Evolutionary conservation across 768 basidiomycete genomes (phyloP), one percentile per base, ranked within the genome.

Genomic region (Daedaleopsis sinensis): DNA sequence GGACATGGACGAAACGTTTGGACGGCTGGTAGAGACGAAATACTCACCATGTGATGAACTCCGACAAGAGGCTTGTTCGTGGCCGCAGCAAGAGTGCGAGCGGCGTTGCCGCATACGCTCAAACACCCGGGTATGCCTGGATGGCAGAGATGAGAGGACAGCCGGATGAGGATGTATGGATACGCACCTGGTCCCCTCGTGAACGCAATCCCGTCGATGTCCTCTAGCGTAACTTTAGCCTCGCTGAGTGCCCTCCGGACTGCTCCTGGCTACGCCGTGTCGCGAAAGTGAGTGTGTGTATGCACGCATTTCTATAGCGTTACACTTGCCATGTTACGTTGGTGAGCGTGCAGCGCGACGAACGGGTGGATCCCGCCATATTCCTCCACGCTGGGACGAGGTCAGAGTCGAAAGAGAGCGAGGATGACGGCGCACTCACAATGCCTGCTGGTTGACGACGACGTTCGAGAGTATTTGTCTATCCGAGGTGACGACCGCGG

Each of bases 41-140:
- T 70, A n/a, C 78, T 50, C 39, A 94, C 95, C 96, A 98, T 98
- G 69, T 98, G 96, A 74, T 98, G 93, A 7, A 97, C 92, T 3
- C 94, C 94, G 3, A 96, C 83, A 5, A 96, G 61, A 0, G 94
- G 95, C 68, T 94, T 91, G 44, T 82, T 79, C 13, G 85, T 77
- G 0, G 87, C 87, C 0, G 93, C 89, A 0, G 94, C 94, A 3
- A 98, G 77, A 0, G 87, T 85, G 71, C 92, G 93, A n/a, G 94
- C 93, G 7, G 93, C 88, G 61, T 91, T 91, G 11, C 86, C 84
- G 47, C 87, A 86, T 3, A 94, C 89, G 24, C 83, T 84, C 13
- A 98, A 80, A 72, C 93, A 95, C 1, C 91, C 91, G 3, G 82
- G 82, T 69, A 95, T 91, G 5, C 93, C 90, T 89, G 24, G 2